Base-by-base conservation (phyloP, 495 filamentous ascomycete genomes). In the Pyrenopolyporus hunteri region DNA sequence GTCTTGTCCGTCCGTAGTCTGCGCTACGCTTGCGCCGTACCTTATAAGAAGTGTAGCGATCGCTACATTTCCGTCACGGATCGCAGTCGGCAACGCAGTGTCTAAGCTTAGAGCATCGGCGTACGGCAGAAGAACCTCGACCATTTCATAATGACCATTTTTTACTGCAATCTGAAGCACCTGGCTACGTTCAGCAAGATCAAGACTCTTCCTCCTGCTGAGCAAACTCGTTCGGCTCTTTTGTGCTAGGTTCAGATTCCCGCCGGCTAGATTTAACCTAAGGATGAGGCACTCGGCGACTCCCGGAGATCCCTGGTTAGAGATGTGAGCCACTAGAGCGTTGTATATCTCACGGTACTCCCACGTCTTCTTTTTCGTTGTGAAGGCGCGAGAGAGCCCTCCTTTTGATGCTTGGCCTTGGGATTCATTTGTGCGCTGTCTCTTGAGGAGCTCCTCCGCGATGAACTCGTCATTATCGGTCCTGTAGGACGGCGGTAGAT, bases 231-330 rank as follows among this genome's bases (percentile, higher is more conserved):
- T 73, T 33, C 72, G 74, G 40, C 64, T 74, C 66, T 75, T 78
- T 32, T 72, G 64, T 6, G 69, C 65, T 13, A 77, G 60, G 22
- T 79, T 78, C 11, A 77, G 35, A 37, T 80, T 74, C 4, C 77
- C 78, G 14, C 79, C 79, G 25, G 63, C 73, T 7, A 63, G 48
- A 19, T 68, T 57, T 36, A 82, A 63, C 69, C 75, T 82, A 3
- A 58, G 64, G 35, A 82, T 78, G 14, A 82, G 67, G 14, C 70
- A 76, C 53, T 80, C 77, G 46, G 79, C 78, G 28, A 82, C 77
- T 1, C 73, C 77, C 5, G 79, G 74, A 0, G 75, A 71, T 3
- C 79, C 79, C 19, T 54, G 60, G 42, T 74, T 75, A 25, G 63
- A 48, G 13, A 82, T 72, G 32, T 79, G 77, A 33, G 67, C 67